Conservation (phyloP, 441 rosid species). For the Dalechampia spathulata region DNA sequence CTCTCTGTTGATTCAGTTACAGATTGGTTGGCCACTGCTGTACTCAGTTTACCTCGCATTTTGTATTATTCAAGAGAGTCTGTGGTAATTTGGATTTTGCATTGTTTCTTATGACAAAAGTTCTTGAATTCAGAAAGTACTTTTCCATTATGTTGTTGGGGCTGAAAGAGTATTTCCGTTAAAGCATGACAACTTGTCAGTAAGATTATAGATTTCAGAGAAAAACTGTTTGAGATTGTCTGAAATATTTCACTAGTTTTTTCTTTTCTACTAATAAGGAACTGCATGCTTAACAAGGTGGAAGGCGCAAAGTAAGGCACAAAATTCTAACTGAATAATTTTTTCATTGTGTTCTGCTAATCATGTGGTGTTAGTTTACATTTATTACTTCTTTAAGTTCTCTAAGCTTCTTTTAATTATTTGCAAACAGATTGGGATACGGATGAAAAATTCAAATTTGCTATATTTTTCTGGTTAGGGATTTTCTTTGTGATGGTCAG, state of each 20-base stretch:
- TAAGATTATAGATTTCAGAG: neutral
- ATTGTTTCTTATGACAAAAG: too few species aligned
- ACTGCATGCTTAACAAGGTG: neutral
- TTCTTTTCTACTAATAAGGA: neutral
- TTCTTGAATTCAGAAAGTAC: too few species aligned
- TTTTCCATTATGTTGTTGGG: too few species aligned
- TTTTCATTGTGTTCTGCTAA: neutral
- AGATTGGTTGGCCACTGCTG: constrained; percentile 77
- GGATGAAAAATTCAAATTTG: neutral
- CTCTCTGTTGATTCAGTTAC: constrained; percentile 70
- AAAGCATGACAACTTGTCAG: neutral
- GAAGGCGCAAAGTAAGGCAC: neutral
- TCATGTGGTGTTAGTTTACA: neutral
- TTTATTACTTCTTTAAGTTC: neutral
- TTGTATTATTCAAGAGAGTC: constrained; percentile 81
- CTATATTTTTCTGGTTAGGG: neutral
- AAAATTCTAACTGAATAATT: too few species aligned
- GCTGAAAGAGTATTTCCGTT: neutral
- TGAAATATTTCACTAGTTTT: neutral
- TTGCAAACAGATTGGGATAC: neutral
- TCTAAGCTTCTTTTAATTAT: neutral
- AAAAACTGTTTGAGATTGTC: too few species aligned
- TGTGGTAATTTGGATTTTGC: constrained; percentile 43
- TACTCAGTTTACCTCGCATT: constrained; percentile 81
- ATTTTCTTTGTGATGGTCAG: neutral